Evolutionary conservation across 768 basidiomycete genomes (phyloP), one percentile per base, ranked within the genome.

Genomic region (Psilocybe cubensis): DNA sequence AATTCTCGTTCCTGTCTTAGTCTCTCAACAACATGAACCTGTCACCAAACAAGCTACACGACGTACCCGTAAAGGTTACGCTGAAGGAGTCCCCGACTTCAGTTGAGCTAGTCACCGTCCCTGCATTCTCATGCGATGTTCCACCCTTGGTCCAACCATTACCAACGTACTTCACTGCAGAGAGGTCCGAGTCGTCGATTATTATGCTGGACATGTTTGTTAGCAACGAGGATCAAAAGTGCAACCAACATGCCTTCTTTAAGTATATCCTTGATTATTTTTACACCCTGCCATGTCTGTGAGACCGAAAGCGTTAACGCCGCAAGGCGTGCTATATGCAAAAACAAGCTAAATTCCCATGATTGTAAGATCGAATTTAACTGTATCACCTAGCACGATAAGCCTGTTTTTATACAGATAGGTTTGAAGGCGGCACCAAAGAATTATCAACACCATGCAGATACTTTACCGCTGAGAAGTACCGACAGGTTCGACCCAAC

Each of bases 161-260:
- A 7, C 76, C 77, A 24, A 59, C 70, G 51, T 72, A 73, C 2
- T 31, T 54, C 14, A 78, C 70, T 20, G 63, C 66, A 24, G 68
- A 57, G 38, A 54, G 35, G 54, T 75, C 74, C 47, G 61, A 66
- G 63, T 78, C 76, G 63, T 78, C 76, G 53, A 78, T 72, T 38
- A 65, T 62, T 5, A 59, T 67, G 29, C 54, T 46, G 9, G 63
- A 56, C 67, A 69, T 69, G 49, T 17, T 47, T 7, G 59, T 40
- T 23, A n/a, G 38, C 12, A 46, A 47, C 20, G 44, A 44, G 42
- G 52, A 25, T 43, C 25, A 20, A 20, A 23, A 44, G 28, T 24
- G 41, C 27, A 18, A 31, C 38, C 40, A 53, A 28, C 52, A 53
- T 41, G 52, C 50, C 52, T 28, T 41, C 33, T 29, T 48, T 48